Evolutionary conservation across 306 rosid genomes (phyloP), one percentile per base, ranked within the genome.

Genomic region (Quercus parvula): DNA sequence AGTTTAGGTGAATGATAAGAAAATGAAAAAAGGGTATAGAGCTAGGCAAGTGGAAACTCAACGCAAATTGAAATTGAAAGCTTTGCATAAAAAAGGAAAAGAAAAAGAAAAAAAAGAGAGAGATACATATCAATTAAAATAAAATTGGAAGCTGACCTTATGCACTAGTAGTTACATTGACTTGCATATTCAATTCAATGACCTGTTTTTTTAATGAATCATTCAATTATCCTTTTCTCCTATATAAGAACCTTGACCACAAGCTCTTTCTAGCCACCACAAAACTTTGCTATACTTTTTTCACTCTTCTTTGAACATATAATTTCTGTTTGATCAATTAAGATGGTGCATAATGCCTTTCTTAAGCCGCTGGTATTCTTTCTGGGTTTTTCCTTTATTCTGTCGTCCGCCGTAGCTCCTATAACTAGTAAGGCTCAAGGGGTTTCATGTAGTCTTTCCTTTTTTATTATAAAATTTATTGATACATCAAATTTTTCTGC

Each of bases 341-440:
- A 59, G 56, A 84, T 83, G 86, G 41, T 57, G 35, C 79, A 31
- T 75, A 87, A 78, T 49, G 56, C 51, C 20, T 64, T 74, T 56
- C 76, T 63, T 18, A 31, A 61, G 13, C n/a, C 54, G 6, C 46
- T 88, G 35, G 44, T 79, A 13, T 30, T 75, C 73, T 81, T 84
- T 81, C 73, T 90, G 33, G 15, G 22, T 44, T 75, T 86, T 67
- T 81, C 81, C 18, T 57, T 70, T 81, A 22, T 82, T 56, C 58
- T 58, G 28, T 86, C 78, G 18, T 76, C 86, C 24, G 7, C 73
- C 20, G 85, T 83, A 14, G 72, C 71, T 64, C 83, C 87, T 27
- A 56, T 85, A 30, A 75, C 83, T 14, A 86, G 94, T 90, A 90
- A 82, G 81, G 22, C 41, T 44, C 44, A 44, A 64, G 35, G 5